Conservation (phyloP, 306 rosid species). For the Cyclanthera cordifolia region DNA sequence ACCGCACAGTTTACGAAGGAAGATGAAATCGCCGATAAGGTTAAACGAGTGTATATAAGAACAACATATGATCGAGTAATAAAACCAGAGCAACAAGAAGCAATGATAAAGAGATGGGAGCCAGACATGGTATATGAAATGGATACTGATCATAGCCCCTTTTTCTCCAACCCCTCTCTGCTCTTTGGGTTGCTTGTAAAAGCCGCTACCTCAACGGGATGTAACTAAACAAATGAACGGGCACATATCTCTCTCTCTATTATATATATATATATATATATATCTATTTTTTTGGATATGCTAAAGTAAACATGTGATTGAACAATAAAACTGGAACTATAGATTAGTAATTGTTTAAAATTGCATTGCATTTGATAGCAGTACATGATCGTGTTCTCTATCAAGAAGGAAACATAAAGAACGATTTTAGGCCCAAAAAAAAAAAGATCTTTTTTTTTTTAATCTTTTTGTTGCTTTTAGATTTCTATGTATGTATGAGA, state of each 20-base stretch:
- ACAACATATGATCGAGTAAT: conserved; percentile 58
- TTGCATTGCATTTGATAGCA: background rate
- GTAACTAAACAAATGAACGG: conserved; percentile 13
- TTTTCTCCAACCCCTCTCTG: conserved; percentile 72
- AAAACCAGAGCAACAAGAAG: conserved; percentile 71
- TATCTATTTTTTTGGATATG: too few species aligned
- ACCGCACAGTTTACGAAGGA: conserved; percentile 7
- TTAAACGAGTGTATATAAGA: conserved; percentile 53
- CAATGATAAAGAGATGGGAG: conserved; percentile 71
- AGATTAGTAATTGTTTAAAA: background rate
- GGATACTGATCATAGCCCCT: conserved; percentile 70
- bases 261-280: too few species aligned
- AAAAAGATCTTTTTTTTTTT: background rate
- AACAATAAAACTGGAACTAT: background rate
- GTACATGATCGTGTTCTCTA: background rate
- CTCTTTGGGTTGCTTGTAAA: conserved; percentile 72
- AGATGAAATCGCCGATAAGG: conserved; percentile 30
- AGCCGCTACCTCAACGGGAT: conserved; percentile 38
- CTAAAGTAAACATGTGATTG: background rate
- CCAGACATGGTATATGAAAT: conserved; percentile 21
- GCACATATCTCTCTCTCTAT: too few species aligned
- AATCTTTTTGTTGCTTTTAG: background rate
- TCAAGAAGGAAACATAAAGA: background rate
- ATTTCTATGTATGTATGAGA: background rate
- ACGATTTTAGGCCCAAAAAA: background rate